Evolutionary conservation across 208 protist genomes (phyloP).

Genomic region (Herpetomonas tarakana): DNA sequence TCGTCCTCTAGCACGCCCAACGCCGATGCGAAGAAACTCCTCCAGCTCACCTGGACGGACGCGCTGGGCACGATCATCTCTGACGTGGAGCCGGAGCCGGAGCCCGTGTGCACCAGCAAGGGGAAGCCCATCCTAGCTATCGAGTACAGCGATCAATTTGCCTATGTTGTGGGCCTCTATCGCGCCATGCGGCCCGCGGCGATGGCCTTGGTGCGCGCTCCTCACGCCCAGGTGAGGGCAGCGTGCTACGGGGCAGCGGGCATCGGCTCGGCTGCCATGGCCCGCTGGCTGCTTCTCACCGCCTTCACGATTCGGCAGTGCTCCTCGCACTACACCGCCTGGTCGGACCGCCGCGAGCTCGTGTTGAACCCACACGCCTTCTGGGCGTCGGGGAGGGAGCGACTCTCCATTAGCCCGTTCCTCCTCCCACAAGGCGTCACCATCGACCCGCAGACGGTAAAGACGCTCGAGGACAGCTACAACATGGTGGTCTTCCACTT

Average conservation of each 20-base stretch:
- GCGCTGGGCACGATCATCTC: conserved; percentile 25
- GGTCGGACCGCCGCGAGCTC: conserved; percentile 69
- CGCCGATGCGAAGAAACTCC: conserved; percentile 20
- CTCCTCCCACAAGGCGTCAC: background rate
- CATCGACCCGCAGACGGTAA: background rate
- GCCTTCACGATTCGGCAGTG: conserved; percentile 50
- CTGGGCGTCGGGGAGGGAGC: conserved; percentile 19
- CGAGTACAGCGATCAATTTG: conserved; percentile 42
- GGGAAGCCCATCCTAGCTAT: conserved; percentile 24
- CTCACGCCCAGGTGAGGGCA: background rate
- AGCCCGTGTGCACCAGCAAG: conserved; percentile 11
- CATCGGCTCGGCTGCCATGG: conserved; percentile 19
- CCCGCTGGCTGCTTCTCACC: conserved; percentile 68
- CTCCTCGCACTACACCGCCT: conserved; percentile 67
- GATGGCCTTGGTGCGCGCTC: background rate
- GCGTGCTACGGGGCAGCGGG: background rate
- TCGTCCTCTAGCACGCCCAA: conserved; percentile 3
- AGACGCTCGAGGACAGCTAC: background rate
- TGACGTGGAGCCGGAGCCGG: conserved; percentile 30
- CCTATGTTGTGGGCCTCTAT: conserved; percentile 55
- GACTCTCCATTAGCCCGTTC: conserved; percentile 3
- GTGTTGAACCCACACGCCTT: conserved; percentile 33
- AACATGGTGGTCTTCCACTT: background rate
- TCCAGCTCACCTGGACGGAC: conserved; percentile 34
- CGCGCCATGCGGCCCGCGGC: conserved; percentile 24